Evolutionary conservation across 495 filamentous ascomycete genomes (phyloP).

Genomic region (Monascus purpureus): DNA sequence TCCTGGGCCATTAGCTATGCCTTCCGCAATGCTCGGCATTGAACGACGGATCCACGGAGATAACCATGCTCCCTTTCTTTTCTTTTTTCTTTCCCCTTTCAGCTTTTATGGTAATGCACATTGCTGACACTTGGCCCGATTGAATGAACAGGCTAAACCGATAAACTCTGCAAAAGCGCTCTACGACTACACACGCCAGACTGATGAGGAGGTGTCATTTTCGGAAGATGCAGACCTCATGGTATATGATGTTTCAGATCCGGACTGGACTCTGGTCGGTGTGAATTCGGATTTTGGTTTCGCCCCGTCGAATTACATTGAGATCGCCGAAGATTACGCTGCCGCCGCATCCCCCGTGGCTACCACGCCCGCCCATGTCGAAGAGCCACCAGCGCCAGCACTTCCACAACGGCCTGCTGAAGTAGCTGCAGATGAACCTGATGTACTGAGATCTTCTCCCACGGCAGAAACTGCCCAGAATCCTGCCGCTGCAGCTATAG

Average conservation of each 20-base stretch:
- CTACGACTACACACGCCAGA: conserved; percentile 94
- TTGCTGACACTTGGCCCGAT: no score
- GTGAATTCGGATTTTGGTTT: conserved; percentile 80
- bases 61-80: no score
- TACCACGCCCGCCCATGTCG: conserved; percentile 14
- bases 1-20: no score
- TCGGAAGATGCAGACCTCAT: conserved; percentile 71
- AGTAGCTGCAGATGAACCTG: conserved; percentile 12
- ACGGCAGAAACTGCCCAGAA: conserved; percentile 34
- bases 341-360: conserved; percentile 9
- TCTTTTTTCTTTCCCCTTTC: no score
- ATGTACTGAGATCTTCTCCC: conserved; percentile 11
- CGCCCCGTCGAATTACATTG: conserved; percentile 94
- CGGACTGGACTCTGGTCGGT: conserved; percentile 92
- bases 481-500: conserved; percentile 58
- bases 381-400: conserved; percentile 18
- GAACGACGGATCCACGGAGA: no score
- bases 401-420: conserved; percentile 22
- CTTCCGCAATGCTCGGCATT: no score
- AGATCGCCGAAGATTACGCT: conserved; percentile 33
- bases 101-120: no score
- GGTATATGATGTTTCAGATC: conserved; percentile 83
- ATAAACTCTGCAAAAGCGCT: conserved; percentile 64
- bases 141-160: conserved; percentile 57
- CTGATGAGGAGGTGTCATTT: conserved; percentile 95